Base-by-base conservation (phyloP, 2,329 filamentous ascomycete species). In the Paecilomyces sp. region DNA sequence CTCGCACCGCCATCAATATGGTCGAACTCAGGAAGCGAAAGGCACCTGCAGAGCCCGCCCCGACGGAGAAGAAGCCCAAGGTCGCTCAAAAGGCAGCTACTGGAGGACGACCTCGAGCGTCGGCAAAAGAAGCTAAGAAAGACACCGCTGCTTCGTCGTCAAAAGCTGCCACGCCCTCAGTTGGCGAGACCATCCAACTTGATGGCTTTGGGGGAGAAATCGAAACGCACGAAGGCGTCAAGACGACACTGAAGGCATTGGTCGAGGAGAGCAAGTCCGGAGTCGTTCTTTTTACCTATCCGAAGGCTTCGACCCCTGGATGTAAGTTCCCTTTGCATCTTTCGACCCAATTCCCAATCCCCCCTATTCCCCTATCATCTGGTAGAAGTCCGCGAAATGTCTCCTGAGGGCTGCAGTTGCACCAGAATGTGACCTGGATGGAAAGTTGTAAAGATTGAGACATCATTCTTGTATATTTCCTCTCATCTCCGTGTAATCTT, bases 281-380 rank as follows among this genome's bases (percentile, higher is more conserved):
- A 28, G 89, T 97, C 52, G 91, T 96, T 34, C 79, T 97, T 31
- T 97, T 99, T 76, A 97, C 92, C 33, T 97, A 97, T 72, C 94
- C 94, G 61, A 95, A 90, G 78, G 94, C 94, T 12, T 94, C 89
- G 30, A 99, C 94, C 24, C 91, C 91, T 41, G 93, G 93, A 63
- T 97, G 93, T 96, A 86, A 85, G 91, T 75, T 61, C 24, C 22
- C 30, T 73, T 59, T 33, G 57, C 34, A 57, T 36, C 54, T 50
- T 54, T 22, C 36, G n/a, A 52, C 2, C 15, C 55, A 36, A 30
- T 34, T 54, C 47, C 33, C 41, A 53, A 18, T 28, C 31, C 22
- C 22, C 15, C 13, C 13, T 57, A 22, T 30, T 36, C n/a, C 15
- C 41, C 41, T 47, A n/a, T 36, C n/a, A 7, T n/a, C 41, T 47